phyloP scores from a whole-genome alignment of 805 yeast genomes.

The Ogataea ganodermae region DNA sequence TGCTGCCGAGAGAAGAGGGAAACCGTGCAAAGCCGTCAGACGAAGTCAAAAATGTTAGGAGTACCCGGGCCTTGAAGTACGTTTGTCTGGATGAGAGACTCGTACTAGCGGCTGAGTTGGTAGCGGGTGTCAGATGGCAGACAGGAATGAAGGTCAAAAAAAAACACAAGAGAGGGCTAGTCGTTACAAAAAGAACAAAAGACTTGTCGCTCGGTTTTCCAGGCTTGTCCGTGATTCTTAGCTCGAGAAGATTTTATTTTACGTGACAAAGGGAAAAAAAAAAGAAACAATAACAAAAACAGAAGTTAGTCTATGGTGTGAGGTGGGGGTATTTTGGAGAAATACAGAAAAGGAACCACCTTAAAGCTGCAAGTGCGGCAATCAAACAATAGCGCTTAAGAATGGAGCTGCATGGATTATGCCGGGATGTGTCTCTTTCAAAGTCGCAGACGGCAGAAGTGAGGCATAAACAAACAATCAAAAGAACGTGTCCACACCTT shows the following conservation, averaged over 20 bases:
- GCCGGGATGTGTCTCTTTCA: not conserved
- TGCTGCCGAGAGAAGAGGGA: too few relatives aligned
- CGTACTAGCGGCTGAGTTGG: slow-evolving; percentile 1
- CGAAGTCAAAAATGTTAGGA: too few relatives aligned
- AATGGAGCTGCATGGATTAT: not conserved
- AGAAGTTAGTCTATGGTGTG: slow-evolving; percentile 1
- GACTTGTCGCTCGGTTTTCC: not conserved
- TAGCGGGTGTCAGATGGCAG: too few relatives aligned
- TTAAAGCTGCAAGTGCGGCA: not conserved
- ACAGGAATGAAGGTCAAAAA: too few relatives aligned
- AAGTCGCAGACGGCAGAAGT: not conserved
- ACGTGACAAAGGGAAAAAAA: slow-evolving; percentile 2
- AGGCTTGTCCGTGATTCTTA: not conserved
- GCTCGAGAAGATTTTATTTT: slow-evolving; percentile 5
- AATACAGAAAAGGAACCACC: not conserved
- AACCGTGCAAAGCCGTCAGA: too few relatives aligned
- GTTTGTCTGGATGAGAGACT: not conserved
- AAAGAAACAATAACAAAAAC: slow-evolving; percentile 8
- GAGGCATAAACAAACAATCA: not conserved
- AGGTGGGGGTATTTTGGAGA: slow-evolving; percentile 3
- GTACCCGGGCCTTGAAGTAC: not conserved
- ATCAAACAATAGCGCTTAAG: not conserved
- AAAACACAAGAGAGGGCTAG: not conserved
- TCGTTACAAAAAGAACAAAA: not conserved
- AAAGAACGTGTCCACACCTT: not conserved